These are phyloP conservation scores for Avena atlantica DNA, from an alignment of 176 grass and related monocot species.

Conservation along the genomic window DNA sequence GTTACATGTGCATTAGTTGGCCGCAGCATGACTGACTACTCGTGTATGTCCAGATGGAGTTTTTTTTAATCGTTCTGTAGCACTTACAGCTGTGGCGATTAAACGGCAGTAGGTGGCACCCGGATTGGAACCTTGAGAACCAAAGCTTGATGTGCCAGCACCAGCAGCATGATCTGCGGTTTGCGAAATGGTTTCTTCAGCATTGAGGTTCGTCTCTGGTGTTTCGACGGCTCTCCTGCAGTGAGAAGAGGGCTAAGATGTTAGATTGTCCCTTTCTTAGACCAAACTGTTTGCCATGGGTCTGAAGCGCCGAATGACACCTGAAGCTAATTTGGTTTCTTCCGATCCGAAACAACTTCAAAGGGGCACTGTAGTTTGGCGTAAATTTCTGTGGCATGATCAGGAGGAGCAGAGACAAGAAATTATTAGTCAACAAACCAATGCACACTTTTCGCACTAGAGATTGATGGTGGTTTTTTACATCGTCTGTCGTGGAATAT, in stretches of 20 bases:
- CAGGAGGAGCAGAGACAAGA: not conserved
- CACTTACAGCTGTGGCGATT: conserved; percentile 56
- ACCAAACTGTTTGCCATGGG: not conserved
- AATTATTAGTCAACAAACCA: conserved; percentile 26
- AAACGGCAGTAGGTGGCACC: conserved; percentile 50
- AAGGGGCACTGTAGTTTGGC: conserved; percentile 64
- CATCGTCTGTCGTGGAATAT: not conserved
- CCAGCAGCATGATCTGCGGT: conserved; percentile 37
- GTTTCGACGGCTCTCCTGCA: conserved; percentile 53
- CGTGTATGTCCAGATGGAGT: conserved; percentile 3
- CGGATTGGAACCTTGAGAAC: conserved; percentile 22
- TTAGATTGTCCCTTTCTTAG: not conserved
- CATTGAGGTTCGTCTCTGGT: not conserved
- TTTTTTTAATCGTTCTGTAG: conserved; percentile 16
- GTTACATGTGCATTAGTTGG: not conserved
- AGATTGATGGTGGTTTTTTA: not conserved
- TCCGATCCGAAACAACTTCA: conserved; percentile 60
- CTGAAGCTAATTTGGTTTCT: conserved; percentile 62
- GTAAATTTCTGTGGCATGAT: conserved; percentile 55
- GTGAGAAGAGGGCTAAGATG: not conserved
- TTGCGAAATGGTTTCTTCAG: conserved; percentile 12
- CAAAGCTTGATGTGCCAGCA: conserved; percentile 27
- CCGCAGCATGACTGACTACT: not conserved
- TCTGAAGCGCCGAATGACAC: conserved; percentile 30
- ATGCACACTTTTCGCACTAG: not conserved